A percentile compares a stretch with the other conserved stretches of the same genome.
phyloP scores from a whole-genome alignment of 2,329 filamentous ascomycete species.

The Trichophyton equinum region DNA sequence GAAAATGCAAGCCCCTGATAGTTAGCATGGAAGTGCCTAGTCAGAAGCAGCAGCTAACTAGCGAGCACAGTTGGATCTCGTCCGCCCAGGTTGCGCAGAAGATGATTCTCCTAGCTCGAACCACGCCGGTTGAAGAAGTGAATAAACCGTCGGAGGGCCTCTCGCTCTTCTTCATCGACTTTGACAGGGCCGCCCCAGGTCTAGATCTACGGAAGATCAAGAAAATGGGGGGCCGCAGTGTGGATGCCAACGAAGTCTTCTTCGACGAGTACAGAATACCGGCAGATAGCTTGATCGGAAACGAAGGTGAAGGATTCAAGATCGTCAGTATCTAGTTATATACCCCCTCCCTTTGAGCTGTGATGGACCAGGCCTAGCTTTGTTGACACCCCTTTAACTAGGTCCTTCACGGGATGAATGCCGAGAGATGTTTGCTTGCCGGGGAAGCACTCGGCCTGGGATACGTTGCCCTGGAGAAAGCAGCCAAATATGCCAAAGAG shows the following conservation, averaged over 20 bases:
- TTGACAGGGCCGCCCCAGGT: constrained; percentile 49
- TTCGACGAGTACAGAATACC: constrained; percentile 66
- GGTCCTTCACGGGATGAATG: constrained; percentile 67
- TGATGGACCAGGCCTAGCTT: neutral
- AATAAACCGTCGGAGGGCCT: constrained; percentile 61
- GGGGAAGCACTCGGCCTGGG: constrained; percentile 71
- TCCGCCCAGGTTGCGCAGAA: constrained; percentile 69
- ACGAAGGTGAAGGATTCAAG: constrained; percentile 65
- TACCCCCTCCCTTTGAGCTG: neutral
- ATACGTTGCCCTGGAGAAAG: constrained; percentile 55
- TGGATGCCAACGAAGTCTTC: constrained; percentile 80
- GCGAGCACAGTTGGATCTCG: constrained; percentile 53
- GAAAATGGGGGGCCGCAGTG: constrained; percentile 74
- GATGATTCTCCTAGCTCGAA: constrained; percentile 73
- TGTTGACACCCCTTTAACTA: constrained; percentile 7
- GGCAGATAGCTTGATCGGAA: constrained; percentile 52
- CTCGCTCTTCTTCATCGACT: constrained; percentile 67
- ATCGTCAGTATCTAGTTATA: constrained; percentile 34
- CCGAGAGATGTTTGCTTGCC: constrained; percentile 61
- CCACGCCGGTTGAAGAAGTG: constrained; percentile 54
- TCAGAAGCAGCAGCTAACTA: neutral
- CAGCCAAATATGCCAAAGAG: constrained; percentile 53
- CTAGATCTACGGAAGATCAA: constrained; percentile 59
- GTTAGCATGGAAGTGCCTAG: neutral
- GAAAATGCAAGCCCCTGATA: constrained; percentile 47